Evolutionary conservation across 2,329 filamentous ascomycete species (phyloP).

Genomic region (Lecanicillium sp.): DNA sequence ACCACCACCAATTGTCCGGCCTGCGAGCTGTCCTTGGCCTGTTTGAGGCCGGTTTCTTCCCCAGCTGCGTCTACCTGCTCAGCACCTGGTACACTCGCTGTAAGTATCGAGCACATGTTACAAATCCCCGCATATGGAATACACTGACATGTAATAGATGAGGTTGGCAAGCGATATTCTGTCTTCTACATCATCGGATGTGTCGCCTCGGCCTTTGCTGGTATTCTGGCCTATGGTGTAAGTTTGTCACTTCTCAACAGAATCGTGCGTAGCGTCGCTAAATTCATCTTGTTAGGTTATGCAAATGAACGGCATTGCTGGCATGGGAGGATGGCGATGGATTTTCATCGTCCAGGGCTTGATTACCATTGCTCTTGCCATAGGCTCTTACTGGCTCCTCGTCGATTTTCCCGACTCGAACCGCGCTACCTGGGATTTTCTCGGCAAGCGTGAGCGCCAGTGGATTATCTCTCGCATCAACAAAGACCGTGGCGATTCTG

Average conservation of each 20-base stretch:
- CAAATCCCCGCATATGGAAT: not conserved
- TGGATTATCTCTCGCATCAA: conserved; percentile 48
- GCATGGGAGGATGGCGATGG: conserved; percentile 57
- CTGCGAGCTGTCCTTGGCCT: conserved; percentile 53
- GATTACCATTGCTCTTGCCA: conserved; percentile 45
- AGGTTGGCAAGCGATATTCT: conserved; percentile 63
- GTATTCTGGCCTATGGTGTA: conserved; percentile 63
- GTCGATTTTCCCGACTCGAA: conserved; percentile 57
- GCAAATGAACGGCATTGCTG: conserved; percentile 51
- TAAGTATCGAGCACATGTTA: conserved; percentile 22
- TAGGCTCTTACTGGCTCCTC: conserved; percentile 47
- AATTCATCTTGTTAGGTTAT: conserved; percentile 36
- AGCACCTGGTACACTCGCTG: conserved; percentile 66
- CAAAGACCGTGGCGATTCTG: conserved; percentile 49
- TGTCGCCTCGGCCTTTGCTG: conserved; percentile 57
- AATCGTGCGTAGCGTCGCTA: too few species aligned
- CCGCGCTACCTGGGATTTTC: conserved; percentile 43
- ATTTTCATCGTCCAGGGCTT: conserved; percentile 52
- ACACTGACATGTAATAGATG: conserved; percentile 31
- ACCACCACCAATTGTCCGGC: conserved; percentile 43
- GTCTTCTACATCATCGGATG: conserved; percentile 63
- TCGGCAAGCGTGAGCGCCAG: conserved; percentile 40
- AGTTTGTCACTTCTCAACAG: conserved; percentile 19
- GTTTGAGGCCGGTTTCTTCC: conserved; percentile 66
- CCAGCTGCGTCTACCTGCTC: conserved; percentile 62